These are phyloP conservation scores for Thelephora aurantiotincta DNA, from an alignment of 768 basidiomycete genomes.

Conservation along the genomic window DNA sequence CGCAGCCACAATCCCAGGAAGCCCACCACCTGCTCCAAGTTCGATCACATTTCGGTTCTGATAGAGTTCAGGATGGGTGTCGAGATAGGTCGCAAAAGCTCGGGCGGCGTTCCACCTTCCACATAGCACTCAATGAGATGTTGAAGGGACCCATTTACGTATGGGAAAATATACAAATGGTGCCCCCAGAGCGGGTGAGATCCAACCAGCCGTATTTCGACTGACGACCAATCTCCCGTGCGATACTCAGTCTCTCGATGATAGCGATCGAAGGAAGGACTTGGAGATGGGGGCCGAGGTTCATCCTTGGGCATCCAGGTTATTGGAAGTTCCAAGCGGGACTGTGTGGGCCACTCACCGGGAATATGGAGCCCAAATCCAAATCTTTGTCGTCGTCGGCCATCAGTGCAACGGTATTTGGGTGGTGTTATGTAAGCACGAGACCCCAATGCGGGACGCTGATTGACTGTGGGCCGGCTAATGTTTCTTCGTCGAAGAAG, in stretches of 20 bases:
- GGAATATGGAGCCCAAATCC: constrained; percentile 33
- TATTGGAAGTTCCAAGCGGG: not conserved
- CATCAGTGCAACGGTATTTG: too few relatives aligned
- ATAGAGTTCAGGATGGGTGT: constrained; percentile 35
- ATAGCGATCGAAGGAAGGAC: constrained; percentile 40
- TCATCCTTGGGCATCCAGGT: constrained; percentile 33
- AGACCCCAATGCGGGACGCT: too few relatives aligned
- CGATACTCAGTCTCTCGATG: constrained; percentile 15
- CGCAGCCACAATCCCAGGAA: constrained; percentile 68
- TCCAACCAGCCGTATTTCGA: constrained; percentile 61
- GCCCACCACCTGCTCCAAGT: constrained; percentile 85
- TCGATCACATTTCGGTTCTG: constrained; percentile 49
- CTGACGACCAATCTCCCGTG: constrained; percentile 15
- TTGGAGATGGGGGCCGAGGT: constrained; percentile 51
- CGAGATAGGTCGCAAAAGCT: constrained; percentile 57
- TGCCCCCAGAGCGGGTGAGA: constrained; percentile 76
- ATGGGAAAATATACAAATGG: constrained; percentile 38
- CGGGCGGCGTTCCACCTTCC: constrained; percentile 71
- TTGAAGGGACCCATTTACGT: not conserved
- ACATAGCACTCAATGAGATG: not conserved
- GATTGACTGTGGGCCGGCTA: too few relatives aligned
- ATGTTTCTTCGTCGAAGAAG: constrained; percentile 30
- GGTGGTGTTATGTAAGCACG: too few relatives aligned
- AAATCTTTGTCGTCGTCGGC: constrained; percentile 20
- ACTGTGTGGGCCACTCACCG: constrained; percentile 21